A percentile compares a stretch with the other conserved stretches of the same genome.
Evolutionary conservation across 2,329 filamentous ascomycete genomes (phyloP).

Genomic region (Ophiobolus disseminans): DNA sequence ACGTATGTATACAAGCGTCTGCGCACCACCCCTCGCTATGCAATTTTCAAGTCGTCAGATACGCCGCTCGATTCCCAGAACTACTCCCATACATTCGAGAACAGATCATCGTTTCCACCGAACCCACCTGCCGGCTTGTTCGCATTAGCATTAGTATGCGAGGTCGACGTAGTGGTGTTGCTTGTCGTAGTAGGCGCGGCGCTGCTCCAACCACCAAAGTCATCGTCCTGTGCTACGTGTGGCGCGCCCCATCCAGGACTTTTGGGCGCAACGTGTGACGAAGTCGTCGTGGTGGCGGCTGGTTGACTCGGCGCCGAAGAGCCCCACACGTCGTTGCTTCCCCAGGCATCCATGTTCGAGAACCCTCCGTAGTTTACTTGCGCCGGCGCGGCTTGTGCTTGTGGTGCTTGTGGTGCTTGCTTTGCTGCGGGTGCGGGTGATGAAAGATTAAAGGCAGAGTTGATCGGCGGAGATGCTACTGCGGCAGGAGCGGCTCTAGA

Average conservation of each 20-base stretch:
- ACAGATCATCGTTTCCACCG: conserved; percentile 78
- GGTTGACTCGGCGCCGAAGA: conserved; percentile 65
- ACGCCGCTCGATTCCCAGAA: too few relatives aligned
- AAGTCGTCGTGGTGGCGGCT: conserved; percentile 39
- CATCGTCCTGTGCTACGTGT: conserved; percentile 81
- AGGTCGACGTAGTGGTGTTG: conserved; percentile 46
- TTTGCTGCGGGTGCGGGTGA: conserved; percentile 43
- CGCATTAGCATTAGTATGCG: conserved; percentile 18
- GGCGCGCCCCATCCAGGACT: conserved; percentile 64
- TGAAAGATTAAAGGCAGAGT: conserved; percentile 74
- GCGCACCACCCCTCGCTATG: too few relatives aligned
- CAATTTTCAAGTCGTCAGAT: too few relatives aligned
- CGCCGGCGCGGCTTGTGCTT: conserved; percentile 39
- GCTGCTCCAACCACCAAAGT: conserved; percentile 95
- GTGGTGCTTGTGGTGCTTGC: conserved; percentile 45
- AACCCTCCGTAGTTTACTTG: conserved; percentile 53
- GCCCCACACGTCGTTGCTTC: conserved; percentile 81
- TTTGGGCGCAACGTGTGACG: conserved; percentile 52
- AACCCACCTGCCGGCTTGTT: conserved; percentile 61
- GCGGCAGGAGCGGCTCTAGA: conserved; percentile 33
- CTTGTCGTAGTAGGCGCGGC: conserved; percentile 66
- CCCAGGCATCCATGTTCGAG: conserved; percentile 78
- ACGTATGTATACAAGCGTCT: too few relatives aligned
- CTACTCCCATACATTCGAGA: conserved; percentile 94
- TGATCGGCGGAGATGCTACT: conserved; percentile 51